Percentiles rank a stretch among this genome's conserved stretches.
Evolutionary conservation across 179 eudicot genomes (phyloP).

Genomic region (Vitellaria paradoxa): DNA sequence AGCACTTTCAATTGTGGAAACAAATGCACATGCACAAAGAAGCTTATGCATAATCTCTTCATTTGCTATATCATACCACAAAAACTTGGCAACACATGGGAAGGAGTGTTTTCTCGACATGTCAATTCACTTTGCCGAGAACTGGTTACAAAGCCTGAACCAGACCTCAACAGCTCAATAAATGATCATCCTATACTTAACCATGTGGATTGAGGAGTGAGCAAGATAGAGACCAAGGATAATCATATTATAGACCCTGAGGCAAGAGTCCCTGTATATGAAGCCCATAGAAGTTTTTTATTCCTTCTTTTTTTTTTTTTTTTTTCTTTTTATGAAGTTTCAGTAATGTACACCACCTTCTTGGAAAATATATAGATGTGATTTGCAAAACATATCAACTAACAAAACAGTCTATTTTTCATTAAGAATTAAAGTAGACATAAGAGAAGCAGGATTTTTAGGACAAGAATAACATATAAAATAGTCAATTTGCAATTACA

Average conservation of each 20-base stretch:
- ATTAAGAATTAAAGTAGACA: neutral
- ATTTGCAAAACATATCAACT: neutral
- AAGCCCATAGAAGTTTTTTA: neutral
- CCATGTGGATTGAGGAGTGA: neutral
- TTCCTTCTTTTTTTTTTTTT: neutral
- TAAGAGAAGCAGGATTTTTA: neutral
- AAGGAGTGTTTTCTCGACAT: no score
- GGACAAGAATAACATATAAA: neutral
- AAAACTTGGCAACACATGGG: neutral
- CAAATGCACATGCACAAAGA: neutral
- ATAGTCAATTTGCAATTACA: neutral
- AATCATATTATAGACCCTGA: neutral
- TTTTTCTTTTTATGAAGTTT: neutral
- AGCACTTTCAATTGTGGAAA: neutral
- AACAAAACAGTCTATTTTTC: neutral
- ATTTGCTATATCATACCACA: neutral
- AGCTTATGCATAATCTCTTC: neutral
- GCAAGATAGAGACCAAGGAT: neutral
- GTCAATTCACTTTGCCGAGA: neutral
- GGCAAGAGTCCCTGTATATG: neutral
- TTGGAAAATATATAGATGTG: neutral
- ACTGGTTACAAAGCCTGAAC: neutral
- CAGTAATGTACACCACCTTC: neutral
- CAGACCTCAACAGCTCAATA: neutral
- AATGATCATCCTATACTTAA: neutral